Conservation (phyloP, 2,329 filamentous ascomycete species). For the Achaetomium macrosporum region DNA sequence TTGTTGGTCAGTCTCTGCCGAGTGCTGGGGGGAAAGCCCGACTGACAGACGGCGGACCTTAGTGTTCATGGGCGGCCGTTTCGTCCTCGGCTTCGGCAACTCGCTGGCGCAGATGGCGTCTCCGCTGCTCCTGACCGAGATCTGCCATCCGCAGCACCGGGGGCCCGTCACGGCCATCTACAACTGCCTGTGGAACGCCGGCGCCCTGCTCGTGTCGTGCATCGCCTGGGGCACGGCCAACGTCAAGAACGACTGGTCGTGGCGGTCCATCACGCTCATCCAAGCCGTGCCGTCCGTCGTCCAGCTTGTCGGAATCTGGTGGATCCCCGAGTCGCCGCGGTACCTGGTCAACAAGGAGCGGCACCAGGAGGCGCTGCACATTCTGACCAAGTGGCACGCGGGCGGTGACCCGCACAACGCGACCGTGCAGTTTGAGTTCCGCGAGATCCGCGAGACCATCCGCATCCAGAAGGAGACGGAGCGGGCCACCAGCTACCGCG, state of each 20-base stretch:
- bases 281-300: constrained; percentile 57
- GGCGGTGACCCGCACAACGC: constrained; percentile 53
- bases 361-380: constrained; percentile 54
- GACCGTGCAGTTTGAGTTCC: constrained; percentile 60
- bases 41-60: constrained; percentile 6
- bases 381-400: constrained; percentile 59
- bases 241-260: constrained; percentile 57
- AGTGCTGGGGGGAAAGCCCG: too few species aligned
- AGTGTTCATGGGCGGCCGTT: constrained; percentile 56
- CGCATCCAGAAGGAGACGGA: constrained; percentile 47
- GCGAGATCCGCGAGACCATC: constrained; percentile 61
- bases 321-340: constrained; percentile 61
- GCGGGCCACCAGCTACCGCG: constrained; percentile 44
- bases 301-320: constrained; percentile 61
- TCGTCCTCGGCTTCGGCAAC: constrained; percentile 63
- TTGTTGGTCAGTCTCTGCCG: too few species aligned
- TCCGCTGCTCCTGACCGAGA: constrained; percentile 58
- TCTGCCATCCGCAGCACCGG: constrained; percentile 63
- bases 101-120: constrained; percentile 58
- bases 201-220: constrained; percentile 47
- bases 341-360: constrained; percentile 60
- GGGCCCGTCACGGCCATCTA: constrained; percentile 60
- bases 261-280: constrained; percentile 60
- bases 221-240: constrained; percentile 58
- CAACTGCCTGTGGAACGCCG: constrained; percentile 60